Evolutionary conservation across 495 filamentous ascomycete species (phyloP).

Genomic region (Usnea hakonensis): DNA sequence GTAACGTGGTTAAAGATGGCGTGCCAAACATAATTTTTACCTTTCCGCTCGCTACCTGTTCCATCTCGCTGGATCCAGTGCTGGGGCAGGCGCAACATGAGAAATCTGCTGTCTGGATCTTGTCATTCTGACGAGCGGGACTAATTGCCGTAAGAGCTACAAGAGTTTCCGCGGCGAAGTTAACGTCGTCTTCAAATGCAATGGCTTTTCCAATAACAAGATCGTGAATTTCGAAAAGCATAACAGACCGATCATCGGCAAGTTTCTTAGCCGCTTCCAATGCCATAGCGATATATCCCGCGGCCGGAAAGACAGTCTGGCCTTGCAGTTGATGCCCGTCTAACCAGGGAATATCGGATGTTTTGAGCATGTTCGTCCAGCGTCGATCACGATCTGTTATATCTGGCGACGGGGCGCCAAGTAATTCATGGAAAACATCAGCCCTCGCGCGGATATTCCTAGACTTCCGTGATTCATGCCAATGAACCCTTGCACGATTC

Average conservation of each 20-base stretch:
- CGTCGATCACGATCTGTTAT: constrained; percentile 21
- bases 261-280: constrained; percentile 40
- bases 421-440: constrained; percentile 25
- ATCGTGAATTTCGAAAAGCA: constrained; percentile 32
- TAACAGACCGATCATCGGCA: constrained; percentile 11
- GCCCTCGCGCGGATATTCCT: neutral
- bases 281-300: constrained; percentile 50
- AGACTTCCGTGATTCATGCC: constrained; percentile 40
- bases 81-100: neutral
- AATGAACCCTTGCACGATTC: constrained; percentile 39
- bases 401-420: constrained; percentile 28
- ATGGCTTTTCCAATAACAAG: constrained; percentile 42
- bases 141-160: constrained; percentile 26
- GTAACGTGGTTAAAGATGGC: neutral
- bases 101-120: constrained; percentile 26
- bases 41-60: neutral
- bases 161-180: constrained; percentile 34
- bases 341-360: constrained; percentile 37
- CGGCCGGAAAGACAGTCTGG: constrained; percentile 51
- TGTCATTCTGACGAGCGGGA: constrained; percentile 20
- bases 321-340: constrained; percentile 34
- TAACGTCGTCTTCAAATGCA: constrained; percentile 34
- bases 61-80: neutral
- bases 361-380: constrained; percentile 34
- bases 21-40: neutral